Evolutionary conservation across 805 yeast species (phyloP), one percentile per base, ranked within the genome.

Genomic region (Teunomyces atbi): DNA sequence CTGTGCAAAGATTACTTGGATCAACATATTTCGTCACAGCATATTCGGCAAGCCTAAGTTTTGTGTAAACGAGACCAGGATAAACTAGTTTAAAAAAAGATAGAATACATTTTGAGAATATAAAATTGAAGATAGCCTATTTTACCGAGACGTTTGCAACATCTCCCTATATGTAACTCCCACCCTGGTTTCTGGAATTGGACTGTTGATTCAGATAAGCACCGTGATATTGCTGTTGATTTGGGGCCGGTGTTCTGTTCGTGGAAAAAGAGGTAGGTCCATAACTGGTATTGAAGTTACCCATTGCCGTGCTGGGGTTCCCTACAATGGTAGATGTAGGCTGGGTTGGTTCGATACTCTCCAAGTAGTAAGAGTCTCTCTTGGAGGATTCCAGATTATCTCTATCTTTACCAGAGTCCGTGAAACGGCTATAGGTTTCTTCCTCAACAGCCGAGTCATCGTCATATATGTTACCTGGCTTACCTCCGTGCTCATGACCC

Each of bases 1-100:
- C 21, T 79, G 83, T 60, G 75, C 69, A 21, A 72, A 72, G 3
- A 69, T 79, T 8, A 78, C 81, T 0, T 78, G 83, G 83, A 71
- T 58, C 50, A 77, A 73, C 46, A 70, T 78, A 0, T 73, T 79
- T 49, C 79, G 71, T 50, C 76, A 75, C 46, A 69, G 78, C 43
- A 62, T 78, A 6, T 78, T 77, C 55, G 82, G 82, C 0, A 71
- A 68, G 41, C 76, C 76, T 8, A 62, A 66, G 23, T 66, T 69
- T 47, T 69, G 74, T 45, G 11, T 20, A 8, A 36, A 36, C n/a
- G 52, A 48, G 20, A 49, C 44, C 11, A 49, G 42, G 32, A 30
- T 16, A 15, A 45, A 15, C 39, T 33, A 12, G 18, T 23, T 20
- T 13, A 18, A 19, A 19, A 13, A 20, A 4, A 12, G 32, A 19